These are phyloP conservation scores for Pyrenophora teres DNA, from an alignment of 2,329 filamentous ascomycete species.

Conservation along the genomic window DNA sequence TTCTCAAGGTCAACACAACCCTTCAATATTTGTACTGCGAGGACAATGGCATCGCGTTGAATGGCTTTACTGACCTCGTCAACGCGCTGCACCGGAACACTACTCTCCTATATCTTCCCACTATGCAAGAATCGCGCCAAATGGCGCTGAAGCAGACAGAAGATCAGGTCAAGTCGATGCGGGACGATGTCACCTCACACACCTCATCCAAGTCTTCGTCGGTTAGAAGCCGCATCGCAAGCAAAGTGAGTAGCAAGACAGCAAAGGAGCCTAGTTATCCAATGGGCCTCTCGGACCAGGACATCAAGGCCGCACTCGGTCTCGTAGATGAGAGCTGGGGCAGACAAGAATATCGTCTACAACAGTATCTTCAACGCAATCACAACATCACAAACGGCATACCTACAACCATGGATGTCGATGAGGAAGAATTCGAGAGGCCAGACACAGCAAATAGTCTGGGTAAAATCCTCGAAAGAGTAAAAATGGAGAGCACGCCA, in stretches of 20 bases:
- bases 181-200: slow-evolving; percentile 44
- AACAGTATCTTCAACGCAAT: slow-evolving; percentile 55
- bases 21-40: slow-evolving; percentile 71
- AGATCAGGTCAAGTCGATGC: slow-evolving; percentile 59
- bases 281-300: slow-evolving; percentile 51
- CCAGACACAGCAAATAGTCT: slow-evolving; percentile 49
- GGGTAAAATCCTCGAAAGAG: slow-evolving; percentile 51
- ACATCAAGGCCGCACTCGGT: slow-evolving; percentile 55
- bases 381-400: slow-evolving; percentile 52
- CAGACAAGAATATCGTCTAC: slow-evolving; percentile 53
- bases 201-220: slow-evolving; percentile 39
- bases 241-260: slow-evolving; percentile 35
- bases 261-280: slow-evolving; percentile 31
- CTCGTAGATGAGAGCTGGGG: slow-evolving; percentile 57
- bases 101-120: slow-evolving; percentile 64
- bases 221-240: slow-evolving; percentile 42
- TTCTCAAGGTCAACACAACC: slow-evolving; percentile 66
- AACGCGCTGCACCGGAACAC: slow-evolving; percentile 70
- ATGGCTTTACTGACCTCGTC: slow-evolving; percentile 70
- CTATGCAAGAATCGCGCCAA: slow-evolving; percentile 65
- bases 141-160: slow-evolving; percentile 65
- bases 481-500: slow-evolving; percentile 53
- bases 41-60: slow-evolving; percentile 73
- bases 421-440: slow-evolving; percentile 54
- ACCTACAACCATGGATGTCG: slow-evolving; percentile 50